phyloP scores from a whole-genome alignment of 306 rosid species.

The Senna siamea region DNA sequence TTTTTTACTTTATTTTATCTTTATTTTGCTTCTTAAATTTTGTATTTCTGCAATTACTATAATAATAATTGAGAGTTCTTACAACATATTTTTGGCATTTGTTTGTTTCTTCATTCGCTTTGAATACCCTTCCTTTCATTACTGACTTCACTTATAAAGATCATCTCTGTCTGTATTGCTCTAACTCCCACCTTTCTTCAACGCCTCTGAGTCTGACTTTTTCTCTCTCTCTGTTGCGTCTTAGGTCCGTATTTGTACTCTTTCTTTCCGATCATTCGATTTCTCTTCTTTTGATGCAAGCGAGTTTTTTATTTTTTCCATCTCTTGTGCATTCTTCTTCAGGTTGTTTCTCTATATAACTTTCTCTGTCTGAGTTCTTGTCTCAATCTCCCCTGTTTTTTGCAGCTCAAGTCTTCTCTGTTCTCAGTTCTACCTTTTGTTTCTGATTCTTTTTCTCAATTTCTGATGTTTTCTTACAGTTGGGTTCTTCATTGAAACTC shows the following conservation, averaged over 20 bases:
- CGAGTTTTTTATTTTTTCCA: no score
- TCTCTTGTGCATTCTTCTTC: no score
- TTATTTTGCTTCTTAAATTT: no score
- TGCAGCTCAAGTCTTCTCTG: neutral
- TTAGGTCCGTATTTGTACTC: conserved; percentile 19
- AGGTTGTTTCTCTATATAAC: no score
- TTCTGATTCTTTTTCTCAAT: neutral
- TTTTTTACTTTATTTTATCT: no score
- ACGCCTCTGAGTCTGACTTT: neutral
- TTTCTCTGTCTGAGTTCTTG: no score
- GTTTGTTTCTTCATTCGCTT: neutral
- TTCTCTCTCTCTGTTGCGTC: conserved; percentile 4
- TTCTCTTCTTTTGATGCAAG: no score
- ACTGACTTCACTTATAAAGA: conserved; percentile 31
- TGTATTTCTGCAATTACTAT: no score
- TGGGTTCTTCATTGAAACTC: neutral
- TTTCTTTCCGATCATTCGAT: neutral
- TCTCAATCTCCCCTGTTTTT: neutral
- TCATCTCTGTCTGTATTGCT: conserved; percentile 6
- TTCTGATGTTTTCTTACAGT: neutral
- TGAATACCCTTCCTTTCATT: neutral
- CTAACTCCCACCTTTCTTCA: no score
- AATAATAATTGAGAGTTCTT: neutral
- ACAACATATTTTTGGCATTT: neutral
- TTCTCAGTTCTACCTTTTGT: neutral